Conservation (phyloP, 768 basidiomycete genomes). For the Hemileccinum rubropunctum region DNA sequence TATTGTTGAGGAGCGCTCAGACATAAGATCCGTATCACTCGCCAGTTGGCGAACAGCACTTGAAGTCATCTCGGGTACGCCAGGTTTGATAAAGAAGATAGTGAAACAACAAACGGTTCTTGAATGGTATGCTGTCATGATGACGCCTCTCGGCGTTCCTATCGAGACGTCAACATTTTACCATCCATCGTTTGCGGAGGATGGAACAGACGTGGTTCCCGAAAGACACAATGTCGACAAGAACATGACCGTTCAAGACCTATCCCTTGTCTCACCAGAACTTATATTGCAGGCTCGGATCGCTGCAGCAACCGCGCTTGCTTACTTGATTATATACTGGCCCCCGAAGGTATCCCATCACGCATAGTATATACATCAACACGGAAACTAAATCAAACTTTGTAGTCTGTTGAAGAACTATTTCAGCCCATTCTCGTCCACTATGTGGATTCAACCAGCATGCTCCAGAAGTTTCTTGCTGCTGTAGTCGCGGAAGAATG, state of each 20-base stretch:
- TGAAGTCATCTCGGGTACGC: constrained; percentile 44
- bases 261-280: constrained; percentile 76
- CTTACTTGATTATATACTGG: constrained; percentile 67
- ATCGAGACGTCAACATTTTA: constrained; percentile 72
- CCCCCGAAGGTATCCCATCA: constrained; percentile 46
- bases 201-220: constrained; percentile 40
- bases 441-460: constrained; percentile 84
- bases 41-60: constrained; percentile 74
- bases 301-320: constrained; percentile 74
- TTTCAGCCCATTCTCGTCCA: constrained; percentile 75
- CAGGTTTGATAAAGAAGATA: constrained; percentile 50
- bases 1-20: constrained; percentile 83
- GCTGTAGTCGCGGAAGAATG: constrained; percentile 90
- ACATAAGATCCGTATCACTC: constrained; percentile 75
- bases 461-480: constrained; percentile 87
- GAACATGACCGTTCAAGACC: constrained; percentile 88
- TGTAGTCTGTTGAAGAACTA: constrained; percentile 52
- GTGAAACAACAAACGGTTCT: constrained; percentile 60
- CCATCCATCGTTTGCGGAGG: constrained; percentile 49
- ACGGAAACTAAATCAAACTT: not conserved
- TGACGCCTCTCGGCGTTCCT: constrained; percentile 85
- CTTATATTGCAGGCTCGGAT: constrained; percentile 76
- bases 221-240: constrained; percentile 95
- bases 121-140: constrained; percentile 84
- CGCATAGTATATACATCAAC: not conserved